phyloP scores from a whole-genome alignment of 441 rosid genomes.

The Croton setiger region DNA sequence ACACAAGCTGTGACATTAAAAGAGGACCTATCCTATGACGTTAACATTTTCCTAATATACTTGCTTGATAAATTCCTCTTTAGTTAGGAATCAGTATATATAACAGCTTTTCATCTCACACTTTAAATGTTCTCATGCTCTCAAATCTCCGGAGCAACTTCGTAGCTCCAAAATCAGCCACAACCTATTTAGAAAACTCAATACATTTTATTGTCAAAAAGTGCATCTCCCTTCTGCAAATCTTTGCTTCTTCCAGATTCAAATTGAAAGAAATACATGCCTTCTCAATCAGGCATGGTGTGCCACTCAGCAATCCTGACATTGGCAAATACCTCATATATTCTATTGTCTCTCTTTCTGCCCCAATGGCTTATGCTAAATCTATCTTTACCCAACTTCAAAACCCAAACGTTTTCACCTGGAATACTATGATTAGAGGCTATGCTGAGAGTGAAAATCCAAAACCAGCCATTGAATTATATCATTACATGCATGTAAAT shows the following conservation, averaged over 20 bases:
- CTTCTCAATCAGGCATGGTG: conserved; percentile 57
- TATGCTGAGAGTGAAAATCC: conserved; percentile 56
- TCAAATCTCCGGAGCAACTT: neutral
- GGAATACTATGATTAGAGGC: conserved; percentile 81
- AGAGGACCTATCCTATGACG: neutral
- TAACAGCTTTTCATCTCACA: neutral
- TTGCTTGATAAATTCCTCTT: no score
- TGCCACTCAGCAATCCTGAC: conserved; percentile 36
- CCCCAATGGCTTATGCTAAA: conserved; percentile 53
- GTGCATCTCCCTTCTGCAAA: conserved; percentile 51
- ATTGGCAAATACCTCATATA: conserved; percentile 56
- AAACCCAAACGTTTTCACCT: conserved; percentile 48
- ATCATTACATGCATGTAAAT: conserved; percentile 38
- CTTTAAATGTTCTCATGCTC: conserved; percentile 12
- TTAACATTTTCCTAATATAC: neutral
- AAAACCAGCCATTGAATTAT: conserved; percentile 45
- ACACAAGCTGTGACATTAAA: no score
- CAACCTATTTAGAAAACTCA: conserved; percentile 17
- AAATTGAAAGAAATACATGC: conserved; percentile 61
- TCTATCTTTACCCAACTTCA: conserved; percentile 41
- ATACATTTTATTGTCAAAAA: conserved; percentile 32
- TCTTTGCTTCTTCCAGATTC: conserved; percentile 37
- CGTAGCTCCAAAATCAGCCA: neutral
- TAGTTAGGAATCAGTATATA: neutral
- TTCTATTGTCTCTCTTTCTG: conserved; percentile 47